Base-by-base conservation (phyloP, 352 stramenopile genomes). In the Nothophytophthora sp. region DNA sequence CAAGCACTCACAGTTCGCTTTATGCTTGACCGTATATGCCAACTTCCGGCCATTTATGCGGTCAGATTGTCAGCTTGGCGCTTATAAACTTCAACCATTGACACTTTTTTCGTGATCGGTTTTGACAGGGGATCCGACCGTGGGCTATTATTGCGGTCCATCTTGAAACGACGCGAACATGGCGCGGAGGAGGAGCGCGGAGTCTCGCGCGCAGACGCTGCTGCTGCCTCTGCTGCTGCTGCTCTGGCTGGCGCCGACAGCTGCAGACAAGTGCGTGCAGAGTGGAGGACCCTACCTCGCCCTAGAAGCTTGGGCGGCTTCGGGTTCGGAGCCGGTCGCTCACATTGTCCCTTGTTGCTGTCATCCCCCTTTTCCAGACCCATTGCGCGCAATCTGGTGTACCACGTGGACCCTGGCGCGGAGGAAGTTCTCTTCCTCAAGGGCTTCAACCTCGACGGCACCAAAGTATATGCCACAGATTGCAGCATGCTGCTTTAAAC, bases 371-470 rank as follows among this genome's bases (percentile, higher is more conserved):
- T 25, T 28, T 18, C 28, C 40, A 88, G 70, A 12, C 74, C 67
- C 2, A 73, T 93, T 38, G 83, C 80, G 5, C 76, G 76, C 27
- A 79, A 91, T 46, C 55, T 90, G 24, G 72, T 91, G 47, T 88
- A 87, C 24, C 83, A 90, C 41, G 80, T 96, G 2, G 59, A 77
- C 15, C 68, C 76, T 24, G 84, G 76, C 18, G 62, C 76, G 7
- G 86, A 97, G 36, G 63, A 83, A 35, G 78, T 96, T 16, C 62
- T 97, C 44, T 75, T 73, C 46, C 67, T 97, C 35, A 87, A 83
- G 51, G 87, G 86, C 30, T 95, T 92, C 60, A 91, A 86, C 40
- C 60, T 64, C 10, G 57, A 76, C 22, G 75, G 76, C 35, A 56
- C 60, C 22, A 72, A 67, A 57, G 78, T 83, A 56, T 28, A n/a